Evolutionary conservation across 805 yeast genomes (phyloP).

Genomic region (Pichia membranifaciens): DNA sequence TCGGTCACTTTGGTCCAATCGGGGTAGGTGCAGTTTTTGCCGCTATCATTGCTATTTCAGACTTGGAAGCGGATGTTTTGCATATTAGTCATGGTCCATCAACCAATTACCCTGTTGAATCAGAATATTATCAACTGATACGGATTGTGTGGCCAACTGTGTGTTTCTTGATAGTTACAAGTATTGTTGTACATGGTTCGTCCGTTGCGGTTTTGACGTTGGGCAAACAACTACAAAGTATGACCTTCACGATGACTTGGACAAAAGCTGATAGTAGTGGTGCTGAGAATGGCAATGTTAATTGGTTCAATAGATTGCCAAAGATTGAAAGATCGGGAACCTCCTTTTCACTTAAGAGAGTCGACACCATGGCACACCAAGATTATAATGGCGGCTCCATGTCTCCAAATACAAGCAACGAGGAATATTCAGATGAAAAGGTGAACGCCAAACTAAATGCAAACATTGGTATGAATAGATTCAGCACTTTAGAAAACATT

Average conservation of each 20-base stretch:
- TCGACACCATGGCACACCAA: slow-evolving; percentile 50
- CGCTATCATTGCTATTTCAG: slow-evolving; percentile 31
- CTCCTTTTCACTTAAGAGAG: slow-evolving; percentile 74
- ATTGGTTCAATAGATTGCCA: slow-evolving; percentile 90
- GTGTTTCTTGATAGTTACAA: slow-evolving; percentile 45
- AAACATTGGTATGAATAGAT: slow-evolving; percentile 15
- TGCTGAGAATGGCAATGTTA: slow-evolving; percentile 44
- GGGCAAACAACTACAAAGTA: slow-evolving; percentile 84
- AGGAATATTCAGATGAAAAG: slow-evolving; percentile 11
- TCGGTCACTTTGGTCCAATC: slow-evolving; percentile 75
- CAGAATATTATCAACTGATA: slow-evolving; percentile 28
- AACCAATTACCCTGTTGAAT: slow-evolving; percentile 25
- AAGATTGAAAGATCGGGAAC: slow-evolving; percentile 65
- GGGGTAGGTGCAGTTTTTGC: slow-evolving; percentile 42
- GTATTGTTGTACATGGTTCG: slow-evolving; percentile 58
- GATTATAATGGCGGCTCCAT: slow-evolving; percentile 9
- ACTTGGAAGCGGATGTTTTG: slow-evolving; percentile 33
- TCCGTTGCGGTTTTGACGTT: slow-evolving; percentile 54
- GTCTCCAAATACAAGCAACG: slow-evolving; percentile 13
- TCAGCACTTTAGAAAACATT: slow-evolving; percentile 1
- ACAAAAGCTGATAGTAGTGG: slow-evolving; percentile 55
- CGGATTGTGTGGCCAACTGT: slow-evolving; percentile 46
- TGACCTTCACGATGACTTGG: slow-evolving; percentile 88
- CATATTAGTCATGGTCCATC: slow-evolving; percentile 33
- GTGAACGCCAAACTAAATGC: slow-evolving; percentile 22